These are phyloP conservation scores for Mortierella sp. DNA, from an alignment of 371 early-diverging fungal genomes.

Conservation along the genomic window DNA sequence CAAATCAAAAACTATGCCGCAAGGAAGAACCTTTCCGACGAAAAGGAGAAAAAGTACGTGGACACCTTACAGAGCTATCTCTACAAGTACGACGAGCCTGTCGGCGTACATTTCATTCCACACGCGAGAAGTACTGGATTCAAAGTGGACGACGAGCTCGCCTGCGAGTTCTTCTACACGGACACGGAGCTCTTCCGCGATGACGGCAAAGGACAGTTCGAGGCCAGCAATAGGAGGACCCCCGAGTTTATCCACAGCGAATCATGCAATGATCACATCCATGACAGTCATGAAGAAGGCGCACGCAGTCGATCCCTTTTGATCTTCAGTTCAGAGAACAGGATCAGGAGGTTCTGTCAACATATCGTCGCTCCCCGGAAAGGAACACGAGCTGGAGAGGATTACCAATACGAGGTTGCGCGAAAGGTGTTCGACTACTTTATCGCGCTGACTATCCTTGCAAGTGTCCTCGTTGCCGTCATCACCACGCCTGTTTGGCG, in stretches of 20 bases:
- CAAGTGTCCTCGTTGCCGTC: conserved; percentile 63
- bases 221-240: too few relatives aligned
- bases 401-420: conserved; percentile 50
- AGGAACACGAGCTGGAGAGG: conserved; percentile 62
- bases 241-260: too few relatives aligned
- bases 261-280: too few relatives aligned
- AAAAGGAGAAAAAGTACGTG: neutral
- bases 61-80: neutral
- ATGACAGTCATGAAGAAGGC: too few relatives aligned
- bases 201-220: too few relatives aligned
- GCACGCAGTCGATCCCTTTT: conserved; percentile 25
- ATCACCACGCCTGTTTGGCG: conserved; percentile 71
- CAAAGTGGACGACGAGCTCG: too few relatives aligned
- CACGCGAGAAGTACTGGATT: too few relatives aligned
- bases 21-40: neutral
- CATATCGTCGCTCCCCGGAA: conserved; percentile 64
- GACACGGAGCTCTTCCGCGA: too few relatives aligned
- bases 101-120: too few relatives aligned
- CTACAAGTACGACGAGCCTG: too few relatives aligned
- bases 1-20: conserved; percentile 51
- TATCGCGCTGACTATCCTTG: conserved; percentile 60
- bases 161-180: too few relatives aligned
- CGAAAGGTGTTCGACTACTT: conserved; percentile 59
- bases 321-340: conserved; percentile 50
- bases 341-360: conserved; percentile 62